A percentile compares a stretch with the other conserved stretches of the same genome.
Evolutionary conservation across 1,284 basidiomycete genomes (phyloP).

Genomic region (Ustilago crameri): DNA sequence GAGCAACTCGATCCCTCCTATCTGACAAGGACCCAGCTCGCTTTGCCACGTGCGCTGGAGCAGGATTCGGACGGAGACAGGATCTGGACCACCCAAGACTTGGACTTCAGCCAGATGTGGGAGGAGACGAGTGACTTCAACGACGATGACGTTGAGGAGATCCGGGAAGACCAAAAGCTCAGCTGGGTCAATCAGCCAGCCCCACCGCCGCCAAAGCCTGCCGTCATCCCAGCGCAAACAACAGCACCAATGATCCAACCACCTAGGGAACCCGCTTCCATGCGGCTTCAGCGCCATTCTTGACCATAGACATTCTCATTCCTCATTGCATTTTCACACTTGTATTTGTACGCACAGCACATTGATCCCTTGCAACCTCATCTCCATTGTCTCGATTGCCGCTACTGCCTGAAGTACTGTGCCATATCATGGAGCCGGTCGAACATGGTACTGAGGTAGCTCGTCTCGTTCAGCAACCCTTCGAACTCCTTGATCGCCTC

Average conservation of each 20-base stretch:
- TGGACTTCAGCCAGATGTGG: constrained; percentile 48
- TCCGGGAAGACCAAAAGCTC: constrained; percentile 19
- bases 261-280: constrained; percentile 28
- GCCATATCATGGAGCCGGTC: constrained; percentile 67
- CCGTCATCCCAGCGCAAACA: neutral
- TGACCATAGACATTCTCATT: neutral
- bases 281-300: constrained; percentile 16
- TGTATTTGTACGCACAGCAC: constrained; percentile 29
- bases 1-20: constrained; percentile 38
- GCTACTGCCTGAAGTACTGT: constrained; percentile 62
- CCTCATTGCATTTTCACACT: neutral
- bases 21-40: constrained; percentile 9
- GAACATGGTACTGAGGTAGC: constrained; percentile 90
- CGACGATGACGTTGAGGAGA: constrained; percentile 36
- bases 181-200: constrained; percentile 17
- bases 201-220: constrained; percentile 2
- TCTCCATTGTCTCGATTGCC: neutral
- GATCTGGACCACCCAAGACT: constrained; percentile 36
- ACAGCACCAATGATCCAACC: constrained; percentile 3
- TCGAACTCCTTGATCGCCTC: constrained; percentile 95
- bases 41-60: constrained; percentile 1
- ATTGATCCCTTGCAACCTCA: neutral
- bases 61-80: constrained; percentile 22
- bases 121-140: constrained; percentile 50
- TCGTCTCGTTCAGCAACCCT: constrained; percentile 90